Conservation (phyloP, 495 filamentous ascomycete genomes). For the Achaetomiella virescens region DNA sequence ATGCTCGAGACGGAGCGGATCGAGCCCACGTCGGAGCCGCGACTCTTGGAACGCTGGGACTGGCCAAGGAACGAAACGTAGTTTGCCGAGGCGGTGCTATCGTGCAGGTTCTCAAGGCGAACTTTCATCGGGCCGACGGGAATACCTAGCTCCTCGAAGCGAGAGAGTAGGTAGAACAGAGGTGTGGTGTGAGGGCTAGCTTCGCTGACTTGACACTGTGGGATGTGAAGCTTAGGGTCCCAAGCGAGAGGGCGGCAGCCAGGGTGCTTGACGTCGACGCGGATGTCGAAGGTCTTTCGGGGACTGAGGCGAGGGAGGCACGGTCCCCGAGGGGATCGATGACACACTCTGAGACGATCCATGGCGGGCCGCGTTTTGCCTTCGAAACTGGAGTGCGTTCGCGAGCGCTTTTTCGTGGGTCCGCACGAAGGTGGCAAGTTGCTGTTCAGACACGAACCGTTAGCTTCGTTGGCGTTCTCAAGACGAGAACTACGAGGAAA, state of each 20-base stretch:
- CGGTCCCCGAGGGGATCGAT: constrained; percentile 41
- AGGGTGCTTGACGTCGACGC: constrained; percentile 65
- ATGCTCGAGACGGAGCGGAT: constrained; percentile 95
- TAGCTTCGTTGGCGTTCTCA: constrained; percentile 2
- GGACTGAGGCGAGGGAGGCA: constrained; percentile 44
- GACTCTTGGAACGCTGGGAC: constrained; percentile 64
- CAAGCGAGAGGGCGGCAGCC: constrained; percentile 78
- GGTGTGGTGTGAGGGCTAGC: constrained; percentile 90
- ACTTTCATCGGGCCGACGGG: constrained; percentile 93
- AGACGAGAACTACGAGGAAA: neutral
- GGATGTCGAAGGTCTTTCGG: constrained; percentile 50
- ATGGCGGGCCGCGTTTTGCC: constrained; percentile 59
- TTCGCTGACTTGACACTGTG: constrained; percentile 81
- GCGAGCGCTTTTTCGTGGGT: constrained; percentile 96
- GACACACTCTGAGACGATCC: constrained; percentile 51
- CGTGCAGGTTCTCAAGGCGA: constrained; percentile 87
- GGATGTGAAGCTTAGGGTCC: constrained; percentile 76
- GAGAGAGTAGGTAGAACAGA: constrained; percentile 89
- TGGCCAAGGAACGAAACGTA: constrained; percentile 95
- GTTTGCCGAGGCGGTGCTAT: constrained; percentile 74
- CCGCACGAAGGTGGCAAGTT: constrained; percentile 89
- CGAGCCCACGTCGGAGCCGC: constrained; percentile 76
- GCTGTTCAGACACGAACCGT: constrained; percentile 46
- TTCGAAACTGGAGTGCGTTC: constrained; percentile 82
- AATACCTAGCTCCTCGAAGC: constrained; percentile 85